Conservation (phyloP, 164 flowering plant genomes). For the Dillenia turbinata region DNA sequence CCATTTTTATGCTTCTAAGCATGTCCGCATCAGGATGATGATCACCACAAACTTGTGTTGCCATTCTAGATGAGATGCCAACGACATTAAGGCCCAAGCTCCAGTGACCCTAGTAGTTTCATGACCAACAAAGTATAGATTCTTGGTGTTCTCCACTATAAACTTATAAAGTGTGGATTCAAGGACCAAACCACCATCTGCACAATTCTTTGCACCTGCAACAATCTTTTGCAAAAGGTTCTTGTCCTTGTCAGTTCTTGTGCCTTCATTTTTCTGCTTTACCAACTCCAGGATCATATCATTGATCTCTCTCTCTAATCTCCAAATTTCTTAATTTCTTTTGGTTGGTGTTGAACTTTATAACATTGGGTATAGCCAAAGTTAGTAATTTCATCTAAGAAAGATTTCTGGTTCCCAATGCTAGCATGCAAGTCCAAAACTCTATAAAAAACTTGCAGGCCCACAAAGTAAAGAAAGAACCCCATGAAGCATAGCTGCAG, state of each 20-base stretch:
- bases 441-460: too few relatives aligned
- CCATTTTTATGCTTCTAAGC: constrained; percentile 37
- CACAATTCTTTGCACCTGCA: constrained; percentile 35
- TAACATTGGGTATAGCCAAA: too few relatives aligned
- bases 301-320: constrained; percentile 43
- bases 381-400: constrained; percentile 10
- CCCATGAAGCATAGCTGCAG: too few relatives aligned
- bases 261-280: constrained; percentile 16
- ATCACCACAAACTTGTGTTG: constrained; percentile 30
- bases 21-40: constrained; percentile 25
- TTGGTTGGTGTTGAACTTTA: background rate
- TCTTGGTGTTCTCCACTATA: constrained; percentile 39
- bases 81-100: constrained; percentile 56
- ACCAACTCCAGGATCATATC: constrained; percentile 43
- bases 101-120: constrained; percentile 50
- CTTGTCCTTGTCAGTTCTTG: constrained; percentile 18
- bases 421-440: too few relatives aligned
- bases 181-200: constrained; percentile 10
- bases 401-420: background rate
- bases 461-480: too few relatives aligned
- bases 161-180: constrained; percentile 2
- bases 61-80: constrained; percentile 56
- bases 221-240: constrained; percentile 44
- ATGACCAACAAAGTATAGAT: constrained; percentile 58
- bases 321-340: constrained; percentile 23